Conservation (phyloP, 1,284 basidiomycete species). For the Apiotrichum montevideense region DNA sequence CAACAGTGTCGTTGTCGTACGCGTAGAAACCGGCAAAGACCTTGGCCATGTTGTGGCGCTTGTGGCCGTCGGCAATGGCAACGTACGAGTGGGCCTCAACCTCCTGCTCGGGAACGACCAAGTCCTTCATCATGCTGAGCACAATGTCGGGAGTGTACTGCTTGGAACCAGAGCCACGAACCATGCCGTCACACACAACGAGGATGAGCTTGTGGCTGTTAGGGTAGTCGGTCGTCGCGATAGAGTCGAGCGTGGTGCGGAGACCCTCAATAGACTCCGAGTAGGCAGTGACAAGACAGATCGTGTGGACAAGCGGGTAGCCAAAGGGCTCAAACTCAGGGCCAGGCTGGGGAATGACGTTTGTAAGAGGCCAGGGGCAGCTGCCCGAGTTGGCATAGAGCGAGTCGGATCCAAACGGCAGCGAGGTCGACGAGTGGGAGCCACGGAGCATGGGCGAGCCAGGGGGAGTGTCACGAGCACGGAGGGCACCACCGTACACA, state of each 20-base stretch:
- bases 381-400: conserved; percentile 29
- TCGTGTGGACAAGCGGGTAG: conserved; percentile 88
- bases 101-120: conserved; percentile 73
- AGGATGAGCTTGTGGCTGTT: conserved; percentile 96
- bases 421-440: conserved; percentile 76
- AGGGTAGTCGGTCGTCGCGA: conserved; percentile 97
- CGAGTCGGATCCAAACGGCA: conserved; percentile 49
- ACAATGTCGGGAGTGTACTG: conserved; percentile 91
- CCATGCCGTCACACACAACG: conserved; percentile 97
- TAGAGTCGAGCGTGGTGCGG: conserved; percentile 91
- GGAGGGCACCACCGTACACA: conserved; percentile 39
- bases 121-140: conserved; percentile 95
- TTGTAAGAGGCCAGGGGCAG: conserved; percentile 81
- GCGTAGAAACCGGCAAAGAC: conserved; percentile 97
- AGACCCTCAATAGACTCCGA: conserved; percentile 96
- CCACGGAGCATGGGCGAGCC: conserved; percentile 67
- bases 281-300: conserved; percentile 96
- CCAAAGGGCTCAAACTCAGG: conserved; percentile 90
- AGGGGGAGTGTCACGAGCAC: conserved; percentile 56
- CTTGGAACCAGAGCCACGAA: conserved; percentile 80
- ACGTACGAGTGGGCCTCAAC: conserved; percentile 95
- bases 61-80: conserved; percentile 97
- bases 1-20: conserved; percentile 88
- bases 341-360: conserved; percentile 88
- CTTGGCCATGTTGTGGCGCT: conserved; percentile 98